Evolutionary conservation across 257 asterid genomes (phyloP).

Genomic region (Solanum virginianum): DNA sequence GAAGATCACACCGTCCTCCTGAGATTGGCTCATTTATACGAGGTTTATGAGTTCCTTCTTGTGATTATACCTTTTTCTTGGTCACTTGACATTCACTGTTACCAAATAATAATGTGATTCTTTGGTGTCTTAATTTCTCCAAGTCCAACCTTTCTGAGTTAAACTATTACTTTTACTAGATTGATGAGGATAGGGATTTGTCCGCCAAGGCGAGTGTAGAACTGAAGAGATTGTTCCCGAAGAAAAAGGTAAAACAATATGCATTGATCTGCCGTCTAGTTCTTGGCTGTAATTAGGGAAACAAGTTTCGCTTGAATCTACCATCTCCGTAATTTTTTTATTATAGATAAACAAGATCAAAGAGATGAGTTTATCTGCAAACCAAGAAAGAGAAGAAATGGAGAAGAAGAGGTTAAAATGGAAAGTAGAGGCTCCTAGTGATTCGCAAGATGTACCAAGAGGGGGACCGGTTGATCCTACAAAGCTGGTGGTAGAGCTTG

Average conservation of each 20-base stretch:
- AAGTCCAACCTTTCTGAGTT: not conserved
- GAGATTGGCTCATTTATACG: constrained; percentile 91
- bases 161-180: constrained; percentile 16
- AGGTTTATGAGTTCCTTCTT: constrained; percentile 34
- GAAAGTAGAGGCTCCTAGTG: constrained; percentile 1
- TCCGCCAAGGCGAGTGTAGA: constrained; percentile 62
- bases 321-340: not conserved
- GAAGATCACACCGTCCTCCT: constrained; percentile 54
- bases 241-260: constrained; percentile 41
- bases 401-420: constrained; percentile 12
- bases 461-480: constrained; percentile 61
- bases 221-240: constrained; percentile 53
- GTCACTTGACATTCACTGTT: not conserved
- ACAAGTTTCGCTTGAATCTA: not conserved
- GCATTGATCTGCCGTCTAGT: not conserved
- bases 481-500: constrained; percentile 51
- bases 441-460: constrained; percentile 9
- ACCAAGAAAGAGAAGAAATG: constrained; percentile 16
- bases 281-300: not conserved
- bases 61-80: not conserved
- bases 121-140: not conserved
- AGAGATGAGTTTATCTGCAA: constrained; percentile 12
- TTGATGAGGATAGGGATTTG: constrained; percentile 78
- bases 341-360: constrained; percentile 5
- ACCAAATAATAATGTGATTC: not conserved